Evolutionary conservation across 129 eudicot genomes (phyloP), one percentile per base, ranked within the genome.

Genomic region (Saussurea involucrata): DNA sequence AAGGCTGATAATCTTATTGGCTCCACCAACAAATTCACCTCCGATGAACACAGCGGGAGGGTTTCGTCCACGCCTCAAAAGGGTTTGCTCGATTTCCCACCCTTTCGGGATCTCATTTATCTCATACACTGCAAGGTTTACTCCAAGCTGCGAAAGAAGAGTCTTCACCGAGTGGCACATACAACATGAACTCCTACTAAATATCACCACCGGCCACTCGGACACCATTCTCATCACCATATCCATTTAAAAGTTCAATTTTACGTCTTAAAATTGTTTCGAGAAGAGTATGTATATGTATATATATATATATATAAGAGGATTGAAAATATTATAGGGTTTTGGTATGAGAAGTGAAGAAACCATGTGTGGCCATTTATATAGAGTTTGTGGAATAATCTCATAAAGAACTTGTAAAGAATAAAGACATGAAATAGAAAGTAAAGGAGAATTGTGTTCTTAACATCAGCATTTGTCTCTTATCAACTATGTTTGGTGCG

Each of bases 11-110:
- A 92, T 60, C 58, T 90, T 96, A 72, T 83, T 88, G 17, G 88
- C 85, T 13, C 98, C 98, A 29, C 98, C 98, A 25, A 92, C 90
- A 21, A 86, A 69, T 78, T 90, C 83, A 4, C 90, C 91, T 15
- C 91, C 86, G 22, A 53, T 53, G 79, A 86, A 88, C 36, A 88
- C 88, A 0, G 88, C 88, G 0, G 93, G 93, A 5, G 90, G 88
- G 75, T 76, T 81, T 72, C 87, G 74, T n/a, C 94, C 91, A 3
- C 86, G 82, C 74, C 72, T 73, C 11, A 65, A 74, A n/a, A 89
- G 73, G 7, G 89, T 87, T 68, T 74, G 71, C 84, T 89, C 91
- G 61, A 89, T 82, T 49, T 86, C 89, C 0, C 71, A 66, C 32
- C 94, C 90, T 66, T 75, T 79, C 1, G 77, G 0, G 69, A 82